Base-by-base conservation (phyloP, 2,329 filamentous ascomycete species). In the Zymoseptoria passerinii region DNA sequence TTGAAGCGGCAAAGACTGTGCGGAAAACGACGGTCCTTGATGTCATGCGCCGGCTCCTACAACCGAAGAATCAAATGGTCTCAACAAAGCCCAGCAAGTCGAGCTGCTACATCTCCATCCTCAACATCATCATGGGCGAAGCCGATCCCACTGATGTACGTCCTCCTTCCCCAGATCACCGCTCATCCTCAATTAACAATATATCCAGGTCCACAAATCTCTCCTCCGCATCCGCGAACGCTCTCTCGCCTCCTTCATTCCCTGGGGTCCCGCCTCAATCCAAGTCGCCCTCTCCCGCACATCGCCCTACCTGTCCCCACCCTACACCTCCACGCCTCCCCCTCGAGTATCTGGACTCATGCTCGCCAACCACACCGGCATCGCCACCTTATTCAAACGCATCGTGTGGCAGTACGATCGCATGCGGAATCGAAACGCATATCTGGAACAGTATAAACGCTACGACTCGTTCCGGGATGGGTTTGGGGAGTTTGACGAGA, bases 31-130 rank as follows among this genome's bases (percentile, higher is more conserved):
- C 94, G 0, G 94, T 99, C 8, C 77, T 99, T 48, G 94, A 99
- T 72, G 95, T 99, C 62, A 99, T 99, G 94, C 85, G 94, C 58
- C 83, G 94, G 60, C 79, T 99, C 23, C 79, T 99, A 59, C 95
- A 99, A 75, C 94, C 94, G 48, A 99, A 99, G 81, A 99, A 99
- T 76, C 87, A 95, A 72, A 99, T 99, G 94, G 94, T 99, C 51
- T 96, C 92, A 23, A 96, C 94, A 20, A 88, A 91, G 58, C 92
- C 92, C 1, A 89, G 88, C 68, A 97, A 97, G 78, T 95, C 90
- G 78, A 96, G 91, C 77, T 99, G 94, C 78, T 99, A 99, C 78
- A 97, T 99, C 71, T 96, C 91, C 52, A 97, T 99, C 67, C 80
- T 99, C 63, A 97, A 99, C 75, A 96, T 99, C 68, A 99, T 99